Conservation (phyloP, 352 stramenopile species). For the Salisapilia sapeloensis region DNA sequence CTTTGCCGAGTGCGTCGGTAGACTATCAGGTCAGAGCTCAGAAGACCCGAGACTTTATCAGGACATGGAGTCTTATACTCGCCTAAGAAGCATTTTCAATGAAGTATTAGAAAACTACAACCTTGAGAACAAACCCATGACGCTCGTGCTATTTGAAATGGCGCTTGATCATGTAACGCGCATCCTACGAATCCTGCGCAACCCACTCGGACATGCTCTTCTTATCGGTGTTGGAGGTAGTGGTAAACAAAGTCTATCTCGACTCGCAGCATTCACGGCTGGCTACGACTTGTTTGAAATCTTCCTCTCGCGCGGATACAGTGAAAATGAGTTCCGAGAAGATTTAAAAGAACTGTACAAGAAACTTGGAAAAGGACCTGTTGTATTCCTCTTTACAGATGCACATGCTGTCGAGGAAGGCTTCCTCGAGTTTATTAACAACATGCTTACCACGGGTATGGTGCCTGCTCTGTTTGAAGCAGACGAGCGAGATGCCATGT, state of each 20-base stretch:
- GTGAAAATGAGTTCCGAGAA: slow-evolving; percentile 86
- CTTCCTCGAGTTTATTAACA: slow-evolving; percentile 95
- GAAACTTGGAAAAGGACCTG: slow-evolving; percentile 59
- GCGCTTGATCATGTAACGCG: slow-evolving; percentile 88
- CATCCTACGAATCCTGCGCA: slow-evolving; percentile 87
- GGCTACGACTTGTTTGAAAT: slow-evolving; percentile 93
- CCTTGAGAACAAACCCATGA: slow-evolving; percentile 89
- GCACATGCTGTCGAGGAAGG: slow-evolving; percentile 91
- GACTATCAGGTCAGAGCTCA: slow-evolving; percentile 32
- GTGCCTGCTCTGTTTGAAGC: slow-evolving; percentile 87
- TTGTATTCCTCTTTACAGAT: slow-evolving; percentile 95
- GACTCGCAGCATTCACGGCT: slow-evolving; percentile 83
- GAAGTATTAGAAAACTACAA: slow-evolving; percentile 91
- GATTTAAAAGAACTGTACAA: slow-evolving; percentile 91
- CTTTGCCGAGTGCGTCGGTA: slow-evolving; percentile 75
- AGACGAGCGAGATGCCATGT: slow-evolving; percentile 82
- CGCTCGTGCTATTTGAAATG: slow-evolving; percentile 91
- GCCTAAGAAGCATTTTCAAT: slow-evolving; percentile 85
- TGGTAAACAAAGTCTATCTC: slow-evolving; percentile 89
- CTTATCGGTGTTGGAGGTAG: slow-evolving; percentile 88
- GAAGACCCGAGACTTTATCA: slow-evolving; percentile 87
- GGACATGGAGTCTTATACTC: slow-evolving; percentile 85
- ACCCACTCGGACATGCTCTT: slow-evolving; percentile 84
- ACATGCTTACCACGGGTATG: slow-evolving; percentile 92
- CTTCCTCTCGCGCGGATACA: slow-evolving; percentile 85